Evolutionary conservation across 352 stramenopile genomes (phyloP), one percentile per base, ranked within the genome.

Genomic region (Phytophthora constricta): DNA sequence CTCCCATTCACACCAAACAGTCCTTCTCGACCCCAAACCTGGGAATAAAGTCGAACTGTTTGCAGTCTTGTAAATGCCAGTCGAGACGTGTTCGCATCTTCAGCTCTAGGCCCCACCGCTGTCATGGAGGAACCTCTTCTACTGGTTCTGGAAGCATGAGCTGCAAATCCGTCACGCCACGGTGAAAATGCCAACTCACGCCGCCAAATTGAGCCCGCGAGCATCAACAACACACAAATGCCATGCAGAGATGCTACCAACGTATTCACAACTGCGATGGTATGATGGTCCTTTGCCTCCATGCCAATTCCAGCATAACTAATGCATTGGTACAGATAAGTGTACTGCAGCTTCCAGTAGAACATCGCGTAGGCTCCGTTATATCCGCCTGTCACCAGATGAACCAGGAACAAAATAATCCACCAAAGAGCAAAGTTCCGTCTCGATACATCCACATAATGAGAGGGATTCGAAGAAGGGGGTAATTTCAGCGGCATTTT

Each of bases 231-330:
- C 3, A 74, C 43, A 26, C 51, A 61, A 0, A 46, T 3, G 2
- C 41, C 57, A 42, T 80, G 68, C 20, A 77, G 25, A 3, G 23
- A 60, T 20, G 60, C 68, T 27, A 80, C 1, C 13, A 77, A 9
- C 4, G 48, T 62, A 51, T 77, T 66, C 39, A 58, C 68, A 0
- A 42, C 45, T 1, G 57, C 67, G 42, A 77, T 68, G 2, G 22
- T 26, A 13, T 28, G 42, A 10, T 72, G 62, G 34, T 65, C 41
- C 23, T 64, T 43, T 9, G 68, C 31, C 5, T 37, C 1, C 55
- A 74, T 68, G 0, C 59, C 64, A 13, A 72, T 62, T 20, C 48
- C 11, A 7, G 57, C 52, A 34, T 69, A 79, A 17, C 72, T 61
- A 0, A 80, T 48, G 16, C 53, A 60, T 13, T 23, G 16, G 22